Percentiles rank a stretch among this genome's conserved stretches.
These are phyloP conservation scores for Polytrichum commune DNA, from an alignment of 225 moss, liverwort and hornwort species.

Conservation along the genomic window DNA sequence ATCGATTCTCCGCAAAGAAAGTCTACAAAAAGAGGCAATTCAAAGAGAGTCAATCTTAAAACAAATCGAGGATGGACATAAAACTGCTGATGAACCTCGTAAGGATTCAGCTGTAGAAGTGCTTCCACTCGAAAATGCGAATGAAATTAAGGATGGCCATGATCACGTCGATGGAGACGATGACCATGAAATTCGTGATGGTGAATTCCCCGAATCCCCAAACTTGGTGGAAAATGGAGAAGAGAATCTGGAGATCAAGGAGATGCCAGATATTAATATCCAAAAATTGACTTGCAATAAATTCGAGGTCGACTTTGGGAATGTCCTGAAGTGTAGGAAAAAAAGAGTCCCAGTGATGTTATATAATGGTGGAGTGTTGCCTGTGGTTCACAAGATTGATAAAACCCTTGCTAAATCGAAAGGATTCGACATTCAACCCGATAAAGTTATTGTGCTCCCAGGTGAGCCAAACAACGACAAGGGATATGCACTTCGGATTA, in stretches of 20 bases:
- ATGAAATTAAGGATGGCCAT: constrained; percentile 1
- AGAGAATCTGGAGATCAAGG: constrained; percentile 9
- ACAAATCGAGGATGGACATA: background rate
- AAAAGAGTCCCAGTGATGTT: constrained; percentile 52
- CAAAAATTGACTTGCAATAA: constrained; percentile 69
- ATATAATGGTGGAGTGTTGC: constrained; percentile 61
- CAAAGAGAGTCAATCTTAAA: constrained; percentile 24
- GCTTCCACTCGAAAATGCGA: background rate
- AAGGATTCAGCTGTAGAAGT: background rate
- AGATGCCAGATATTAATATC: constrained; percentile 43
- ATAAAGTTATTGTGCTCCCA: constrained; percentile 51
- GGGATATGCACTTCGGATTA: constrained; percentile 38
- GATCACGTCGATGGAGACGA: background rate
- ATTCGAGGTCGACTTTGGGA: constrained; percentile 66
- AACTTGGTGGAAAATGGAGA: background rate
- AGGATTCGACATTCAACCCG: constrained; percentile 78
- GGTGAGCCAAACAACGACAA: constrained; percentile 45
- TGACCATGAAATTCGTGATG: background rate
- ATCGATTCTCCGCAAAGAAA: constrained; percentile 18
- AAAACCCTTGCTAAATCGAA: constrained; percentile 73
- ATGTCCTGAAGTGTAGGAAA: constrained; percentile 60
- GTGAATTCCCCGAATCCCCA: background rate
- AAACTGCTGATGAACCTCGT: background rate
- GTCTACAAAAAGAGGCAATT: background rate
- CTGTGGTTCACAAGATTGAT: constrained; percentile 68